phyloP scores from a whole-genome alignment of 2,329 filamentous ascomycete species.

The Fusarium veterinarium region DNA sequence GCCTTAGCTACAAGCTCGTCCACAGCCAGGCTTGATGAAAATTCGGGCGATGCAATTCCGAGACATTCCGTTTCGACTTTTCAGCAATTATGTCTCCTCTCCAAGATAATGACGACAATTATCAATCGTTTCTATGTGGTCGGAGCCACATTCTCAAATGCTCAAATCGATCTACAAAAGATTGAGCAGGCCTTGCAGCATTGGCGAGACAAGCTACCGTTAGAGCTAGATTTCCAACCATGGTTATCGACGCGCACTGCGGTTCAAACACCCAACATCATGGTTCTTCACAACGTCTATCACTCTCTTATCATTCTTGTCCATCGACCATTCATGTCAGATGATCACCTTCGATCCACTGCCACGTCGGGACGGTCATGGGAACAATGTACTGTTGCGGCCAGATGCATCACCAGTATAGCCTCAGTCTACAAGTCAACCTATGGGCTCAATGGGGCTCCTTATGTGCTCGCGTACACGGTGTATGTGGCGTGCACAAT shows the following conservation, averaged over 20 bases:
- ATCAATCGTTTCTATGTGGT: slow-evolving; percentile 20
- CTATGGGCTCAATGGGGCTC: neutral
- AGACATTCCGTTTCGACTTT: slow-evolving; percentile 13
- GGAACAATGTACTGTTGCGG: slow-evolving; percentile 10
- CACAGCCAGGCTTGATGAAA: rapidly evolving
- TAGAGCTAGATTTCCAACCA: slow-evolving; percentile 2
- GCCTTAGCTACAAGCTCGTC: rapidly evolving
- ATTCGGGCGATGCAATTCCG: neutral
- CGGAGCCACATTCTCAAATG: slow-evolving; percentile 4
- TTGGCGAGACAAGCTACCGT: neutral
- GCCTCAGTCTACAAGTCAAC: slow-evolving; percentile 3
- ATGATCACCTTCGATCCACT: slow-evolving; percentile 2
- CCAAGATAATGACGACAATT: slow-evolving; percentile 12
- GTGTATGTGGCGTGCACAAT: slow-evolving; percentile 17
- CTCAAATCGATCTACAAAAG: neutral
- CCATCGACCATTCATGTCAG: slow-evolving; percentile 14
- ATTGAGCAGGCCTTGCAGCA: slow-evolving; percentile 4
- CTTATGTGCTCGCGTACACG: slow-evolving; percentile 10
- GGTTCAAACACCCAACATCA: slow-evolving; percentile 3
- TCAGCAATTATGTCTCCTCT: slow-evolving; percentile 11
- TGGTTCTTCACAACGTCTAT: slow-evolving; percentile 15
- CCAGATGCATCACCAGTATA: slow-evolving; percentile 6
- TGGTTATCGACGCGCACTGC: neutral
- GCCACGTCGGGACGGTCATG: neutral
- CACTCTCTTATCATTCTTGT: slow-evolving; percentile 6